Evolutionary conservation across 331 rosid genomes (phyloP).

Genomic region (Pyrus hybrid): DNA sequence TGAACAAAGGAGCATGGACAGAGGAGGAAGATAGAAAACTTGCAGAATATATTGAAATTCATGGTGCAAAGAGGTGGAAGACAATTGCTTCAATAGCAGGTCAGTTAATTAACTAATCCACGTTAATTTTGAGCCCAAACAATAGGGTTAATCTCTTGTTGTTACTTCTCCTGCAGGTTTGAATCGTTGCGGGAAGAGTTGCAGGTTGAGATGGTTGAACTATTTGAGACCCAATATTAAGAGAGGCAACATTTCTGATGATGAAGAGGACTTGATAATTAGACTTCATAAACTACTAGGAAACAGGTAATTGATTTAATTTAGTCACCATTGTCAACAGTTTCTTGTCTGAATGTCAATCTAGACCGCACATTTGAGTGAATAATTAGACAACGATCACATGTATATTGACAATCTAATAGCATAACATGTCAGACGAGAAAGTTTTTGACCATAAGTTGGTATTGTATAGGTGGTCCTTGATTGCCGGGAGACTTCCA

Average conservation of each 20-base stretch:
- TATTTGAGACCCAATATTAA: constrained; percentile 69
- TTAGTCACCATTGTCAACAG: neutral
- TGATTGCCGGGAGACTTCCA: constrained; percentile 76
- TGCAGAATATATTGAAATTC: constrained; percentile 21
- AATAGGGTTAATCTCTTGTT: neutral
- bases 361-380: neutral
- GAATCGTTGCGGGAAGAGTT: constrained; percentile 71
- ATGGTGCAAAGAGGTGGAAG: constrained; percentile 34
- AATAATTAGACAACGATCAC: neutral
- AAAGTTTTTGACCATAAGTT: neutral
- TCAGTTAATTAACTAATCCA: neutral
- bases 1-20: constrained; percentile 40
- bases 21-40: constrained; percentile 27
- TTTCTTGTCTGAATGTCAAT: neutral
- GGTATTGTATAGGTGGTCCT: constrained; percentile 49
- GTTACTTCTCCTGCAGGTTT: constrained; percentile 26
- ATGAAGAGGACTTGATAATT: constrained; percentile 68
- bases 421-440: neutral
- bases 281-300: constrained; percentile 72
- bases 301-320: constrained; percentile 36
- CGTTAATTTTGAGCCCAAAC: neutral
- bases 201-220: constrained; percentile 65
- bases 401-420: neutral
- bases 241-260: constrained; percentile 68
- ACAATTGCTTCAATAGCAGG: constrained; percentile 22